A percentile compares a stretch with the other conserved stretches of the same genome.
phyloP scores from a whole-genome alignment of 495 filamentous ascomycete species.

The Clavariopsis aquatica region DNA sequence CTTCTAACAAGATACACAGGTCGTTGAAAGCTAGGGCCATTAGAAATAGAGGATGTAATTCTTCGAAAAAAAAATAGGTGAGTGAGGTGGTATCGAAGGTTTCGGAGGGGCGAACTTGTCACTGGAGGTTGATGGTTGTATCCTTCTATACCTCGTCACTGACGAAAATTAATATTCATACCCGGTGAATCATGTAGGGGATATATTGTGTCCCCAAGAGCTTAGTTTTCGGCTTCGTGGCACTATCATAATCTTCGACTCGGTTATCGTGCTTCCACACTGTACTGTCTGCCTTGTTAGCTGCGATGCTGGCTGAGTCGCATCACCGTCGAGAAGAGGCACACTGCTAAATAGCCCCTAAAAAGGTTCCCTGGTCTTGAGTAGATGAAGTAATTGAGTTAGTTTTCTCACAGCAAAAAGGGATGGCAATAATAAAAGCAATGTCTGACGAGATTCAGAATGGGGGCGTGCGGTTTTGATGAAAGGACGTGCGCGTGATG shows the following conservation, averaged over 20 bases:
- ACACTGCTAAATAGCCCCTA: background rate
- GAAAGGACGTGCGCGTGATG: background rate
- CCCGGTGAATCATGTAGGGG: background rate
- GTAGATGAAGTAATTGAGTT: background rate
- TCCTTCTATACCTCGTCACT: background rate
- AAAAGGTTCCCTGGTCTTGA: too few species aligned
- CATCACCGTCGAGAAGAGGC: background rate
- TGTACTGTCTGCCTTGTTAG: background rate
- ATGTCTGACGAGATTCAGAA: background rate
- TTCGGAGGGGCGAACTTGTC: too few species aligned
- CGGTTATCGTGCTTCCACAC: background rate
- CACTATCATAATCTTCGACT: background rate
- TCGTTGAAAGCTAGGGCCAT: conserved; percentile 30
- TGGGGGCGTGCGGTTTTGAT: background rate
- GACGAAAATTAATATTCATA: background rate
- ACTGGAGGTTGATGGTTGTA: background rate
- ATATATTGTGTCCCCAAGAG: background rate
- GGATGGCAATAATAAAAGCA: background rate
- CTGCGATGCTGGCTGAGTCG: background rate
- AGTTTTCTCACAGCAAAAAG: background rate
- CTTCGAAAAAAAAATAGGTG: background rate
- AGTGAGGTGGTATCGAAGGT: too few species aligned
- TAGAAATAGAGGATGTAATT: background rate
- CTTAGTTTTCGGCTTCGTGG: background rate
- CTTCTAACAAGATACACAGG: conserved; percentile 31